phyloP scores from a whole-genome alignment of 192 early-diverging fungal genomes.

The Backusella mclennaniae region DNA sequence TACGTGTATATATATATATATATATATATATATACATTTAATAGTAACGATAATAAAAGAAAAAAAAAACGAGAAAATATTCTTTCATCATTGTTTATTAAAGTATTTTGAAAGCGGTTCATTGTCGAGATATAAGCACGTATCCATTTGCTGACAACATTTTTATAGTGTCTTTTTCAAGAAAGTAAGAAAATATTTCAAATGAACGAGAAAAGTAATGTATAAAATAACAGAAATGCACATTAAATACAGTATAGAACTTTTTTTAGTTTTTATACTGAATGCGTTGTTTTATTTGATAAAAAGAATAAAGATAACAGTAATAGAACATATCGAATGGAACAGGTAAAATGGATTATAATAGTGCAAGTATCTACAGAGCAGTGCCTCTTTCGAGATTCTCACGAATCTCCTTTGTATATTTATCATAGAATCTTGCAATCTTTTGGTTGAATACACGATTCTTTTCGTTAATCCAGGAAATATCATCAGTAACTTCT shows the following conservation, averaged over 20 bases:
- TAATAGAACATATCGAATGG: no score
- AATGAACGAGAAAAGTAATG: no score
- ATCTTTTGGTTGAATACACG: constrained; percentile 97
- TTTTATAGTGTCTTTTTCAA: background rate
- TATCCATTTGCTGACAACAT: background rate
- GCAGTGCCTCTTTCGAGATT: constrained; percentile 87
- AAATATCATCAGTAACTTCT: constrained; percentile 85
- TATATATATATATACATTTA: background rate
- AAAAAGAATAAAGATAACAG: background rate
- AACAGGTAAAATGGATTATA: background rate
- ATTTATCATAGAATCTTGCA: constrained; percentile 89
- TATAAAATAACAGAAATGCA: no score
- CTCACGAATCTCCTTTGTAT: constrained; percentile 91
- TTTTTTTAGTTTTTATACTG: background rate
- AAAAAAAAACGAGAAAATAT: background rate
- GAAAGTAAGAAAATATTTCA: no score
- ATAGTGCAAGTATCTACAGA: constrained; percentile 40
- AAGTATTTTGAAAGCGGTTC: background rate
- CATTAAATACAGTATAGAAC: no score
- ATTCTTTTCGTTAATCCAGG: constrained; percentile 97
- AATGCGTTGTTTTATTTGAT: background rate
- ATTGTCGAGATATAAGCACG: background rate
- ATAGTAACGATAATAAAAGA: background rate
- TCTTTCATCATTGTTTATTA: background rate
- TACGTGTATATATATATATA: no score